Evolutionary conservation across 139 green algal species (phyloP).

Genomic region (Micractinium sp.): DNA sequence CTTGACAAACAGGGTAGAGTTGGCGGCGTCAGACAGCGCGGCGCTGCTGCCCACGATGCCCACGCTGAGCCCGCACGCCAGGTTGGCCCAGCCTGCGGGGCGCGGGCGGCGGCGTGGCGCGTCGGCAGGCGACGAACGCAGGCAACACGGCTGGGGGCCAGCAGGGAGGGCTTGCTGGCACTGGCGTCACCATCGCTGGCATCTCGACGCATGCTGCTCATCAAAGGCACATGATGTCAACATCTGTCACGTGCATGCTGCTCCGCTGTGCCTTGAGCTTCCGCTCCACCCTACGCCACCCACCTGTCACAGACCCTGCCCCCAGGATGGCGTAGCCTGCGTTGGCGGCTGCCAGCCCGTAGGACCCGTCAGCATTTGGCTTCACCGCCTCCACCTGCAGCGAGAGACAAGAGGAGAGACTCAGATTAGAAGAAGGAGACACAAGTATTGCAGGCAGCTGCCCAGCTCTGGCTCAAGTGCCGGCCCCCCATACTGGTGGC

Average conservation of each 20-base stretch:
- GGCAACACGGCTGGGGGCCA: not conserved
- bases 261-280: too few relatives aligned
- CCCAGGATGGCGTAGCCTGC: slow-evolving; percentile 96
- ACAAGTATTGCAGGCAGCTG: not conserved
- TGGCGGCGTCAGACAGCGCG: slow-evolving; percentile 96
- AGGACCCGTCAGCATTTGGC: slow-evolving; percentile 38
- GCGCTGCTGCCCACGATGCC: slow-evolving; percentile 96
- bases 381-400: slow-evolving; percentile 68
- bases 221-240: too few relatives aligned
- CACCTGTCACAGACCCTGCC: slow-evolving; percentile 84
- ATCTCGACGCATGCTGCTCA: too few relatives aligned
- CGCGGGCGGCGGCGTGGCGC: not conserved
- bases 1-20: slow-evolving; percentile 99
- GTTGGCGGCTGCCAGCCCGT: slow-evolving; percentile 45
- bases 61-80: slow-evolving; percentile 98
- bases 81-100: slow-evolving; percentile 87
- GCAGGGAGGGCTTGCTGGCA: not conserved
- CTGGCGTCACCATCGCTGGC: too few relatives aligned
- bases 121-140: not conserved
- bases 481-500: too few relatives aligned
- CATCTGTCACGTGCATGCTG: too few relatives aligned
- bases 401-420: too few relatives aligned
- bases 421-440: too few relatives aligned
- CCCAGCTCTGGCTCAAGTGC: not conserved
- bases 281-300: too few relatives aligned